Evolutionary conservation across 345 rosid species (phyloP), one percentile per base, ranked within the genome.

Genomic region (Clarkia xantiana): DNA sequence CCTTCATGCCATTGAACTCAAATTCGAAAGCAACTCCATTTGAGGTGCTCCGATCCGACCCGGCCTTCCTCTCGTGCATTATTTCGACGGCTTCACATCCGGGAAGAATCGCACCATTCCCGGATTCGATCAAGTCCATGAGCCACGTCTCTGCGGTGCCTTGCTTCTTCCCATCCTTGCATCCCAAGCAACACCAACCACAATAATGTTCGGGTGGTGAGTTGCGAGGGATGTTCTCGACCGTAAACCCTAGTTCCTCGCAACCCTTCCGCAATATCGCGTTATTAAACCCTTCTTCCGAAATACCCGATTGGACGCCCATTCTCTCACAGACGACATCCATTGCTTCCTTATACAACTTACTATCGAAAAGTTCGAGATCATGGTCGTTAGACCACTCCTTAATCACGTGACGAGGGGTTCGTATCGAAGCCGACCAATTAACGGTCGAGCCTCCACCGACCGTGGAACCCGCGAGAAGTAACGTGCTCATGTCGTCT

Each of bases 101-200:
- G 0, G 93, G 80, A 48, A 88, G 84, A 42, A 88, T 79, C 42
- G 60, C 76, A 11, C 86, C 81, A 13, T 79, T 81, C 9, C 84
- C 86, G 0, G 89, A 84, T 50, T 73, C 54, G 40, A 84, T 85
- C 64, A 78, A 45, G 50, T 88, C 97, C 44, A 76, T 69, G 29
- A 88, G 76, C 97, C 97, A 88, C n/a, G 97, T 87, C 68, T 84
- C 94, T 0, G 76, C 49, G 0, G 79, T 79, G 12, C 84, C 88
- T 55, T 79, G 73, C 59, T 88, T 88, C 20, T 45, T 72, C 41
- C 97, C 97, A 61, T 81, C 79, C 58, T 70, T 84, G 76, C 94
- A 88, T 25, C 97, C 97, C 51, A 84, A 39, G 66, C 77, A 67
- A 56, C 97, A 88, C 76, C 77, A 79, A 18, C 97, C 94, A 46